These are phyloP conservation scores for Saitozyma podzolica DNA, from an alignment of 768 basidiomycete genomes.

Conservation along the genomic window DNA sequence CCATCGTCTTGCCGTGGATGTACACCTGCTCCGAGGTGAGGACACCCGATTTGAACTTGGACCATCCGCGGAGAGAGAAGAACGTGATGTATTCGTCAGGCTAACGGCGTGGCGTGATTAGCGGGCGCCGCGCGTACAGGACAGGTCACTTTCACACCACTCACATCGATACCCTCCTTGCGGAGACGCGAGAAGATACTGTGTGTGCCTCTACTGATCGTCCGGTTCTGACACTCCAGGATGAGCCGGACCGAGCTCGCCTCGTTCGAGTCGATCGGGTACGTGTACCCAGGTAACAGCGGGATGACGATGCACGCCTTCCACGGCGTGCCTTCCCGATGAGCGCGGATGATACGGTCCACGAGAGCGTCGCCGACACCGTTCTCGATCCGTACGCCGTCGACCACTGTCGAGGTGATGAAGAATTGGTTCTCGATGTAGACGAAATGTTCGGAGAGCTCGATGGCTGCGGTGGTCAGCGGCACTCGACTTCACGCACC, in stretches of 20 bases:
- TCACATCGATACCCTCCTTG: slow-evolving; percentile 83
- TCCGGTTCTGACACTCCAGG: slow-evolving; percentile 88
- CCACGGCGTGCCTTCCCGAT: slow-evolving; percentile 78
- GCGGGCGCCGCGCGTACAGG: slow-evolving; percentile 4
- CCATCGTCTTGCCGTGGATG: slow-evolving; percentile 78
- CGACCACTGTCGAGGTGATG: slow-evolving; percentile 67
- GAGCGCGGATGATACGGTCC: slow-evolving; percentile 82
- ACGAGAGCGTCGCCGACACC: slow-evolving; percentile 92
- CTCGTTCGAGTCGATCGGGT: slow-evolving; percentile 86
- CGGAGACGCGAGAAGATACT: slow-evolving; percentile 85
- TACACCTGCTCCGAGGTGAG: slow-evolving; percentile 93
- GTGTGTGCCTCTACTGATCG: slow-evolving; percentile 81
- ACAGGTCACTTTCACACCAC: slow-evolving; percentile 49
- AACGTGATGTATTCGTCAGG: slow-evolving; percentile 89
- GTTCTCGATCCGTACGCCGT: slow-evolving; percentile 85
- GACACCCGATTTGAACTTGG: slow-evolving; percentile 75
- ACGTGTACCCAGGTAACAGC: slow-evolving; percentile 87
- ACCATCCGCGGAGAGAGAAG: slow-evolving; percentile 92
- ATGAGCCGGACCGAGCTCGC: slow-evolving; percentile 93
- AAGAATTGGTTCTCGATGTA: slow-evolving; percentile 79
- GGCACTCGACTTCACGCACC: no score
- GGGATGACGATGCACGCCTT: slow-evolving; percentile 86
- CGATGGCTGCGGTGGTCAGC: slow-evolving; percentile 65
- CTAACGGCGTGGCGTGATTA: slow-evolving; percentile 54
- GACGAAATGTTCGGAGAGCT: slow-evolving; percentile 92